A percentile compares a stretch with the other conserved stretches of the same genome.
phyloP scores from a whole-genome alignment of 1,284 basidiomycete genomes.

The Ceratorhiza oryzae-sativae region DNA sequence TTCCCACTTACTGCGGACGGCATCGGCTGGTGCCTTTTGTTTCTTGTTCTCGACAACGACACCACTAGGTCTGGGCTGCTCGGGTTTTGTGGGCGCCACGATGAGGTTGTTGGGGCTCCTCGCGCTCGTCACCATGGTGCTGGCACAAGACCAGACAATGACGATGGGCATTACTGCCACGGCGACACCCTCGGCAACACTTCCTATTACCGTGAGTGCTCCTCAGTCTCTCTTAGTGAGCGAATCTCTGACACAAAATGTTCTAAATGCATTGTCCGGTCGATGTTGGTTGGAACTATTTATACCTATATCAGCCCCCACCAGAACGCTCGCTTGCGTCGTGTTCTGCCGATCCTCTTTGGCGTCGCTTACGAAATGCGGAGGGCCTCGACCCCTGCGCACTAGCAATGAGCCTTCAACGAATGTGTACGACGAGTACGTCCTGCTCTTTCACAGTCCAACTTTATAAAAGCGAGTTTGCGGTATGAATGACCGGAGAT shows the following conservation, averaged over 20 bases:
- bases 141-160: constrained; percentile 24
- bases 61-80: not conserved
- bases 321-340: constrained; percentile 28
- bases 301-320: constrained; percentile 17
- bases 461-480: not conserved
- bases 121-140: constrained; percentile 5
- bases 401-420: constrained; percentile 27
- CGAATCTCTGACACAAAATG: not conserved
- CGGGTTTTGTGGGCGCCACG: not conserved
- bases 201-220: constrained; percentile 15
- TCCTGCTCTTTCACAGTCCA: not conserved
- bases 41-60: constrained; percentile 1
- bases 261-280: not conserved
- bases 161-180: constrained; percentile 16
- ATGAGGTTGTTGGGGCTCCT: constrained; percentile 21
- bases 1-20: constrained; percentile 16
- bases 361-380: constrained; percentile 30
- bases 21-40: not conserved
- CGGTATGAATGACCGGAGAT: too few relatives aligned
- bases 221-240: not conserved
- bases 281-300: not conserved
- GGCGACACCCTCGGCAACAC: constrained; percentile 1
- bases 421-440: constrained; percentile 28
- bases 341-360: constrained; percentile 31
- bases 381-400: constrained; percentile 21